phyloP scores from a whole-genome alignment of 1,284 basidiomycete genomes.

The Cryptococcus amylolentus region DNA sequence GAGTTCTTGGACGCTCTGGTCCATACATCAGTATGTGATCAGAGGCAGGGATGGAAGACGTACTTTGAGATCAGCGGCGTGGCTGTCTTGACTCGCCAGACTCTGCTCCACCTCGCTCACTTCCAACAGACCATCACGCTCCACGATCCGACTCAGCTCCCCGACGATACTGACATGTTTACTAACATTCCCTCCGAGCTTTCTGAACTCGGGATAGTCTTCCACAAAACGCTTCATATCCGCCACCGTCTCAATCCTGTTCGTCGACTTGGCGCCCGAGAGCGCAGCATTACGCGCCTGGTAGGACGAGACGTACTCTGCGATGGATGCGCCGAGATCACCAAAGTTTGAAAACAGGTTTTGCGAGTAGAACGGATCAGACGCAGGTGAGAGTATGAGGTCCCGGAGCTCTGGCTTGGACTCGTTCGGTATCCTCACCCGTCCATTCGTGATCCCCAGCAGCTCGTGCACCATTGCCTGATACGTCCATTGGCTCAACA shows the following conservation, averaged over 20 bases:
- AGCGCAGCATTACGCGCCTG: constrained; percentile 66
- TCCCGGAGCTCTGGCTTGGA: constrained; percentile 84
- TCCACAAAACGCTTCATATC: constrained; percentile 99
- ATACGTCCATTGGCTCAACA: constrained; percentile 99
- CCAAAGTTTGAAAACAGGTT: constrained; percentile 94
- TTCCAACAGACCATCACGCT: constrained; percentile 77
- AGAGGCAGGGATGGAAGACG: constrained; percentile 15
- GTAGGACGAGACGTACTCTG: constrained; percentile 91
- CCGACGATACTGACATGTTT: constrained; percentile 97
- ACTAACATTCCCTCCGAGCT: constrained; percentile 94
- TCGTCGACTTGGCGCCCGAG: constrained; percentile 60
- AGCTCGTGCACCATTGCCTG: constrained; percentile 99
- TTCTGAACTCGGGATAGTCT: constrained; percentile 96
- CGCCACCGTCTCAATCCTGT: constrained; percentile 86
- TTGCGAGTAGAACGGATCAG: constrained; percentile 91
- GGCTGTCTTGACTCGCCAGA: constrained; percentile 83
- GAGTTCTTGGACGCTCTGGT: constrained; percentile 71
- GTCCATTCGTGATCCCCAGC: constrained; percentile 87
- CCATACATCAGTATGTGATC: neutral
- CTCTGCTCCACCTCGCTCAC: constrained; percentile 96
- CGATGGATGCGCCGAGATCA: constrained; percentile 88
- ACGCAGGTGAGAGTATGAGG: constrained; percentile 85
- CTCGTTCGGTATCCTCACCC: constrained; percentile 83
- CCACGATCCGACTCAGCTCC: constrained; percentile 87
- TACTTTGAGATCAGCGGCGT: constrained; percentile 75